phyloP scores from a whole-genome alignment of 805 yeast species.

The Myxozyma nipponensis region DNA sequence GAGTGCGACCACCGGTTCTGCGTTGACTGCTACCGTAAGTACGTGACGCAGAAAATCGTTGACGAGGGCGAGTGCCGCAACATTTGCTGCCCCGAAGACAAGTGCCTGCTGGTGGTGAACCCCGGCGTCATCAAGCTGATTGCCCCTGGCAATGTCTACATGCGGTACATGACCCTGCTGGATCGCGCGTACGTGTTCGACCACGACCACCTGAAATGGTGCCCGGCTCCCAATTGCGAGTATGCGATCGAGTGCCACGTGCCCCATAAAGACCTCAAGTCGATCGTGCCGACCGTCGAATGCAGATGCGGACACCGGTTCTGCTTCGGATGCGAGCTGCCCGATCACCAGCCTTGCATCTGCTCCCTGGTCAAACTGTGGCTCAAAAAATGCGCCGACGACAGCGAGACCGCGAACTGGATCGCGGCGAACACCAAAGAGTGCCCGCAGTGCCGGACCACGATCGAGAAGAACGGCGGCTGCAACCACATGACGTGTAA shows the following conservation, averaged over 20 bases:
- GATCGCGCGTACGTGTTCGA: constrained; percentile 50
- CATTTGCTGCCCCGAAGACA: constrained; percentile 64
- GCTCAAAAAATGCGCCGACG: constrained; percentile 77
- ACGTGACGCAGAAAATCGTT: constrained; percentile 46
- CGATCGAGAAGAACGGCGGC: constrained; percentile 92
- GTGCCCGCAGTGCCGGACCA: constrained; percentile 76
- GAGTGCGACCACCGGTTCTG: constrained; percentile 74
- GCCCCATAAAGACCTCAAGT: constrained; percentile 27
- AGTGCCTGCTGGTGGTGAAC: constrained; percentile 45
- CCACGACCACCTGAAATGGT: constrained; percentile 56
- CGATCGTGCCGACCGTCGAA: constrained; percentile 58
- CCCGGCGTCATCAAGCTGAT: constrained; percentile 37
- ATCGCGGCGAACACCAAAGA: constrained; percentile 75
- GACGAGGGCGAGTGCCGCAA: constrained; percentile 37
- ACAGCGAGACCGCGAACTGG: constrained; percentile 87
- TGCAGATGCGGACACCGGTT: constrained; percentile 68
- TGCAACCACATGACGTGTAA: constrained; percentile 94
- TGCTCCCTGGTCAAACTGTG: constrained; percentile 66
- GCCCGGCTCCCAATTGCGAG: constrained; percentile 81
- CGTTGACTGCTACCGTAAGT: constrained; percentile 59
- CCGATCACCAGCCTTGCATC: constrained; percentile 81
- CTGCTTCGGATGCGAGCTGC: constrained; percentile 71
- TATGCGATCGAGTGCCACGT: constrained; percentile 47
- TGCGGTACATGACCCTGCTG: constrained; percentile 30
- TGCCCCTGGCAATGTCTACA: constrained; percentile 33